phyloP scores from a whole-genome alignment of 2,329 filamentous ascomycete genomes.

The Phyllosticta paracitricarpa region DNA sequence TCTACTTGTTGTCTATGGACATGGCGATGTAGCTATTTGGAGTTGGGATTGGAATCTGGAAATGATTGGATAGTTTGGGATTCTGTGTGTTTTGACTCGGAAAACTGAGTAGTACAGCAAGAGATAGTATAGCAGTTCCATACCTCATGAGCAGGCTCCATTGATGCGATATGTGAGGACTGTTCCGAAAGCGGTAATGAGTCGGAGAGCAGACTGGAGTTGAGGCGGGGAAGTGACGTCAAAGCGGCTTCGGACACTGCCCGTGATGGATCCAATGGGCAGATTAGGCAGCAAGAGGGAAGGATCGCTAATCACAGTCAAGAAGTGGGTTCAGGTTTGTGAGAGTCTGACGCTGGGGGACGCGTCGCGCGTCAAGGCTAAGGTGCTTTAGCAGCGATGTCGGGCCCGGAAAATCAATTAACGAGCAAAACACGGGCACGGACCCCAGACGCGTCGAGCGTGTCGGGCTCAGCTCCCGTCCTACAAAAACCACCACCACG shows the following conservation, averaged over 20 bases:
- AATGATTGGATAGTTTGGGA: too few species aligned
- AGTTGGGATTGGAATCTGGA: not conserved
- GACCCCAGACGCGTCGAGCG: constrained; percentile 7
- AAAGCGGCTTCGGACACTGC: not conserved
- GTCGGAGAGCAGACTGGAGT: not conserved
- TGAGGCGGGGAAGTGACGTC: not conserved
- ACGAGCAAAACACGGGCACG: constrained; percentile 4
- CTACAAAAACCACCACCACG: constrained; percentile 6
- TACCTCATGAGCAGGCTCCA: too few species aligned
- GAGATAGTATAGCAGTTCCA: too few species aligned
- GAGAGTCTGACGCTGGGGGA: not conserved
- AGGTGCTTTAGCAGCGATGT: not conserved
- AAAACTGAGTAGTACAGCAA: too few species aligned
- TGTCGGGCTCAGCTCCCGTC: not conserved
- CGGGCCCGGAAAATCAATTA: constrained; percentile 1
- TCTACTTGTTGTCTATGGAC: not conserved
- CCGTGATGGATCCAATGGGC: not conserved
- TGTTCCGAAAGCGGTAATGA: not conserved
- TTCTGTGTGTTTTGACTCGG: too few species aligned
- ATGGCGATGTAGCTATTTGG: not conserved
- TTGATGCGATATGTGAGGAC: not conserved
- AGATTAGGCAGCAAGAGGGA: not conserved
- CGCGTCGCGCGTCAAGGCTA: not conserved
- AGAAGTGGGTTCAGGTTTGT: not conserved
- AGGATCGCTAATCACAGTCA: not conserved